Evolutionary conservation across 2,329 filamentous ascomycete genomes (phyloP), one percentile per base, ranked within the genome.

Genomic region (Epichloe coenophiala): DNA sequence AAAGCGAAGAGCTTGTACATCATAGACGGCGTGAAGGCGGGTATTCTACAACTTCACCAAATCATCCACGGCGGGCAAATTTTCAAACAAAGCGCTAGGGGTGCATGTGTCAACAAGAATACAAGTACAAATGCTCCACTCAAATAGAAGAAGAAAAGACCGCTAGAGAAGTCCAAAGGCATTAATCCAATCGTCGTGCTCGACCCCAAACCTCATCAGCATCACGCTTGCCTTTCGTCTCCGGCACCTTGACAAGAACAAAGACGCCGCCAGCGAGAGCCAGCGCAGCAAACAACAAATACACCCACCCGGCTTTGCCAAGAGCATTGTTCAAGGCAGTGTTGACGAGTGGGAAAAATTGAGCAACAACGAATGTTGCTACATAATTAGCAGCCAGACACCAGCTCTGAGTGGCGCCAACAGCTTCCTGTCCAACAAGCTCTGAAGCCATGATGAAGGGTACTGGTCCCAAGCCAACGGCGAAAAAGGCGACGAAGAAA

Each of bases 391-490:
- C 84, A 1, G 81, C 88, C 23, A 97, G 69, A 1, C 84, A 86
- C 78, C 89, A 94, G 52, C 85, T 90, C 65, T 98, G 93, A 0
- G 88, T 86, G 0, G 91, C 88, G 1, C 91, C 90, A 0, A 96
- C 89, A 0, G 91, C 93, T 63, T 95, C 88, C 12, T 88, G 83
- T 0, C 83, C 86, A 1, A 97, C 93, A 3, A 97, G 78, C 67
- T 97, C 93, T 1, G 87, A 90, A 0, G 90, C 84, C 45, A 98
- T 76, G 57, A 97, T 94, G 66, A 97, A 98, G 0, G 93, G 93
- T 1, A 98, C 88, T 0, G 93, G 93, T 0, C 93, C 93, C 0
- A 98, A 76, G 0, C 93, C 93, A 13, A 95, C 78, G 0, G 87
- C 93, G 59, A 96, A 98, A 61, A 86, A 88, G 4, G 80, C 84